These are phyloP conservation scores for Arthroderma uncinatum DNA, from an alignment of 2,329 filamentous ascomycete genomes.

Conservation along the genomic window DNA sequence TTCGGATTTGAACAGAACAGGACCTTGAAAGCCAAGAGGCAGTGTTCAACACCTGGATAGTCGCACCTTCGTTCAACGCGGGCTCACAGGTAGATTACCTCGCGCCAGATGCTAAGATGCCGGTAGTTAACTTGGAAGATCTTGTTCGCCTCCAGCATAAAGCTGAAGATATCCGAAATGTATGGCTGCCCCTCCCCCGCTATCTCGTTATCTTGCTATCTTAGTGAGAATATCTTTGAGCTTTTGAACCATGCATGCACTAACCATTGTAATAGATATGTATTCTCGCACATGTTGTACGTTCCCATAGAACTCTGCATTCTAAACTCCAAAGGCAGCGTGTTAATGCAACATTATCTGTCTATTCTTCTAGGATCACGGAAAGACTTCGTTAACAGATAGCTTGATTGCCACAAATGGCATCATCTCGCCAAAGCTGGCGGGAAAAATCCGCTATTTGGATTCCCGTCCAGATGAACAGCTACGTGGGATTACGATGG, in stretches of 20 bases:
- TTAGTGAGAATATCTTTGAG: constrained; percentile 15
- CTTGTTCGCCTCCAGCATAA: constrained; percentile 81
- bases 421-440: constrained; percentile 95
- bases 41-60: neutral
- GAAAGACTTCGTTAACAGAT: constrained; percentile 94
- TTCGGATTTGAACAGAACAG: neutral
- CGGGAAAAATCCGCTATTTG: constrained; percentile 94
- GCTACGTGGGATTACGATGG: constrained; percentile 96
- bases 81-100: neutral
- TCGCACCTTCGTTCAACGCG: neutral
- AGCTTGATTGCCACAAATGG: constrained; percentile 95
- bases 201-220: constrained; percentile 23
- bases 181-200: constrained; percentile 38
- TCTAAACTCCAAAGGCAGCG: neutral
- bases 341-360: constrained; percentile 3
- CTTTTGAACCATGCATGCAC: constrained; percentile 22
- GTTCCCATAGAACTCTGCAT: constrained; percentile 21
- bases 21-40: neutral
- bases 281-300: constrained; percentile 81
- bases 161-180: constrained; percentile 83
- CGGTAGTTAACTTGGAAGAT: constrained; percentile 81
- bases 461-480: constrained; percentile 96
- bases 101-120: constrained; percentile 53
- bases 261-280: constrained; percentile 54
- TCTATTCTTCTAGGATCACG: constrained; percentile 58